Evolutionary conservation across 169 alveolate species (phyloP).

Genomic region (Plasmodium knowlesi): DNA sequence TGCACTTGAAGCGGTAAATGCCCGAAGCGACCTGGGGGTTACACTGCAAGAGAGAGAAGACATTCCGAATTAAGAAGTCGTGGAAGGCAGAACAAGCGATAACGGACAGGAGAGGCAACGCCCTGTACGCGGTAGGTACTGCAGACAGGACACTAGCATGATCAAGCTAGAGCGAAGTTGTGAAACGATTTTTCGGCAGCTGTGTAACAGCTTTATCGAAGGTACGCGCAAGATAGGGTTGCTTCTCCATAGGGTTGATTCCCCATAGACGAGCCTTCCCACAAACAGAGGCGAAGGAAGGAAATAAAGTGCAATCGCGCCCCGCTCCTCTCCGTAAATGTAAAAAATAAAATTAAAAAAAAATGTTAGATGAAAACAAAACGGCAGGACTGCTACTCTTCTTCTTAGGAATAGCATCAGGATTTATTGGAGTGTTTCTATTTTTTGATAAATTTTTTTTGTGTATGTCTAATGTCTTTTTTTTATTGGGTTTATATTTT

Average conservation of each 20-base stretch:
- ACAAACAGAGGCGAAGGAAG: not conserved
- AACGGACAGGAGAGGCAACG: not conserved
- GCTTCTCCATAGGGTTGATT: not conserved
- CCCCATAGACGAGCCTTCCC: not conserved
- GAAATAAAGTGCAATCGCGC: not conserved
- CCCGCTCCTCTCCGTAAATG: constrained; percentile 14
- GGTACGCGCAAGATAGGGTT: not conserved
- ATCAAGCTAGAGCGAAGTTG: not conserved
- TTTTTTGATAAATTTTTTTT: constrained; percentile 79
- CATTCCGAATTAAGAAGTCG: not conserved
- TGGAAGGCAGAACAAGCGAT: not conserved
- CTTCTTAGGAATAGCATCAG: constrained; percentile 58
- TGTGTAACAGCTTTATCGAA: not conserved
- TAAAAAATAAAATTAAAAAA: not conserved
- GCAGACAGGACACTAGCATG: not conserved
- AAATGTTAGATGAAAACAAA: constrained; percentile 63
- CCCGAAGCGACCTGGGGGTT: not conserved
- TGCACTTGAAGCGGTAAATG: not conserved
- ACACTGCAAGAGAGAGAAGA: not conserved
- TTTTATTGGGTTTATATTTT: constrained; percentile 78
- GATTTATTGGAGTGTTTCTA: constrained; percentile 75
- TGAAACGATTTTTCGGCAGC: not conserved
- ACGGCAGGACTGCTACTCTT: constrained; percentile 49
- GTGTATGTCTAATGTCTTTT: constrained; percentile 75
- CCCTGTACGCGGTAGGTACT: not conserved